Evolutionary conservation across 1,284 basidiomycete genomes (phyloP), one percentile per base, ranked within the genome.

Genomic region (Ustilago trichophora): DNA sequence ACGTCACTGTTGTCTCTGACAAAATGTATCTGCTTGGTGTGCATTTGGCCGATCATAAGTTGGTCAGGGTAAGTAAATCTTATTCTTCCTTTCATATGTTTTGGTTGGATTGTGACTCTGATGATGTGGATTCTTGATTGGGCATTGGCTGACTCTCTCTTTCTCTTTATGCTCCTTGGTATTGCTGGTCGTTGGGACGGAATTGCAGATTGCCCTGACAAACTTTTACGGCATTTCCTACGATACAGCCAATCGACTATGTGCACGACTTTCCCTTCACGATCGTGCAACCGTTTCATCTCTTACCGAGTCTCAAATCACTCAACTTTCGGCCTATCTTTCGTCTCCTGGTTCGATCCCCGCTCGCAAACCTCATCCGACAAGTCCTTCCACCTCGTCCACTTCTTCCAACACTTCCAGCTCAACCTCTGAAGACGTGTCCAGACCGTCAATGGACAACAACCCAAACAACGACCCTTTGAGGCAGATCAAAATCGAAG

Each of bases 261-360:
- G 93, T 82, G 91, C 93, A 4, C 90, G 93, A 55, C 86, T 93
- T 37, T 89, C 90, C 77, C 88, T 95, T 57, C 92, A 95, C 82
- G 80, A 83, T 84, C 85, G 85, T 51, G 88, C 89, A 82, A 88
- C 87, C 80, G 87, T 95, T 59, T 86, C 86, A 45, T 87, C 91
- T 76, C 84, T 95, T 22, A 88, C 89, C 11, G 88, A 91, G 22
- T 84, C 86, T 24, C 92, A 95, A 85, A 85, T 92, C 53, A 93
- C 91, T 13, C 85, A 88, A 31, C 86, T 95, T 15, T 89, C 91
- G 10, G 91, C 93, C 11, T 92, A 93, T 82, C 87, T 95, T 12
- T 92, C 91, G 1, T 91, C 91, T 0, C 92, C 92, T 0, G 83
- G 86, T 22, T 13, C 84, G 86, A 11, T 85, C 86, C 19, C 84